Evolutionary conservation across 2,329 filamentous ascomycete species (phyloP).

Genomic region (Penicillium sp.): DNA sequence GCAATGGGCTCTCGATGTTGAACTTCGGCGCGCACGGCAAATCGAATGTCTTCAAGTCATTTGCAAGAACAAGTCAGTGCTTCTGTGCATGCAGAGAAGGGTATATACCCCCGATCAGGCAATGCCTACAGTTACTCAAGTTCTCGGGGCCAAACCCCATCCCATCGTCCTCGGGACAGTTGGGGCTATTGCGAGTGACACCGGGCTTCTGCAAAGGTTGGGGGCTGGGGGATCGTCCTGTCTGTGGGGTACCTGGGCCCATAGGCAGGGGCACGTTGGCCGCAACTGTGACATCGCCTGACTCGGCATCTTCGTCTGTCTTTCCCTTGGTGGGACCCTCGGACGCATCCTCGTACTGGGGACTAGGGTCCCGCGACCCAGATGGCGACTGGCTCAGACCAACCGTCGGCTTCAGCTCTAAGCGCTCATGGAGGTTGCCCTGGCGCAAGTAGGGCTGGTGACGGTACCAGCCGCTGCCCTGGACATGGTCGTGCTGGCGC

Average conservation of each 20-base stretch:
- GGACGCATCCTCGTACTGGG: slow-evolving; percentile 58
- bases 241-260: slow-evolving; percentile 56
- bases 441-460: slow-evolving; percentile 50
- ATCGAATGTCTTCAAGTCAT: slow-evolving; percentile 69
- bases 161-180: slow-evolving; percentile 33
- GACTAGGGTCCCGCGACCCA: slow-evolving; percentile 57
- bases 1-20: slow-evolving; percentile 86
- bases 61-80: slow-evolving; percentile 32
- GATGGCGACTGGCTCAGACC: slow-evolving; percentile 44
- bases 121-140: slow-evolving; percentile 53
- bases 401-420: slow-evolving; percentile 42
- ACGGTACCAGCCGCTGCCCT: slow-evolving; percentile 57
- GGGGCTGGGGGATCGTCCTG: slow-evolving; percentile 57
- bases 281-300: slow-evolving; percentile 29
- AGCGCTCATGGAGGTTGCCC: slow-evolving; percentile 31
- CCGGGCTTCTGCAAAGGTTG: slow-evolving; percentile 36
- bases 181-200: slow-evolving; percentile 17
- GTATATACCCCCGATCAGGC: slow-evolving; percentile 20
- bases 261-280: slow-evolving; percentile 56
- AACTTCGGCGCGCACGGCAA: slow-evolving; percentile 82
- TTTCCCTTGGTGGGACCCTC: slow-evolving; percentile 40
- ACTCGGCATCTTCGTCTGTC: slow-evolving; percentile 23
- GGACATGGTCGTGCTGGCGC: slow-evolving; percentile 48
- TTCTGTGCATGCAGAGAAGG: slow-evolving; percentile 26
- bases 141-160: slow-evolving; percentile 37